phyloP scores from a whole-genome alignment of 441 rosid species.

The Euphorbia celastroides region DNA sequence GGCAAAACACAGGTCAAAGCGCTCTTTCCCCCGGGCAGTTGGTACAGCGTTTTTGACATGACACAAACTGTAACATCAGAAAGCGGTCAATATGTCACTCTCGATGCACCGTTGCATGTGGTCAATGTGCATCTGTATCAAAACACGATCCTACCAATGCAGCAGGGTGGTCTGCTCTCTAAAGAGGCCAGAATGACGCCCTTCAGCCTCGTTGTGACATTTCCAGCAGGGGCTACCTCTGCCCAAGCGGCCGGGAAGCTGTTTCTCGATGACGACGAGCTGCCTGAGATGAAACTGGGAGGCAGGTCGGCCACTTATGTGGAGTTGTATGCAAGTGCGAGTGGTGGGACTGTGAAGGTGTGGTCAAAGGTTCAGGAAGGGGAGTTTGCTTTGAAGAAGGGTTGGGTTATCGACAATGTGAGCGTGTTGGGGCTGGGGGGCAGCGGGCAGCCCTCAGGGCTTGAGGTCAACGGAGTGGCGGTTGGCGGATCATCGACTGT shows the following conservation, averaged over 20 bases:
- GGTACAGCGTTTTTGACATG: constrained; percentile 86
- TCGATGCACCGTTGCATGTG: constrained; percentile 69
- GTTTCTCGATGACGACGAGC: constrained; percentile 80
- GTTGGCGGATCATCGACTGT: constrained; percentile 21
- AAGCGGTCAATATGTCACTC: constrained; percentile 47
- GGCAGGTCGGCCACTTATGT: constrained; percentile 56
- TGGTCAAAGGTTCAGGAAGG: constrained; percentile 85
- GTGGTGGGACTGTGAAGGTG: constrained; percentile 54
- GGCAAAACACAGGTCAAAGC: constrained; percentile 70
- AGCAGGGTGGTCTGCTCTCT: constrained; percentile 79
- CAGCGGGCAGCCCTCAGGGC: constrained; percentile 30
- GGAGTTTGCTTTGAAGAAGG: constrained; percentile 64
- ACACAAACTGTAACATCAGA: constrained; percentile 45
- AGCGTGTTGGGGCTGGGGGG: constrained; percentile 63
- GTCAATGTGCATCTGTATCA: constrained; percentile 87
- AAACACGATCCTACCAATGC: constrained; percentile 81
- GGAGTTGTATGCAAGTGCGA: constrained; percentile 53
- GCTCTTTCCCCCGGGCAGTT: constrained; percentile 83
- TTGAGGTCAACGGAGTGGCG: constrained; percentile 43
- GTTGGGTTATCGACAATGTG: constrained; percentile 64
- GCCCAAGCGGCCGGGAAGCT: constrained; percentile 69
- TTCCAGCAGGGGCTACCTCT: constrained; percentile 57
- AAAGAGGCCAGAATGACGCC: constrained; percentile 84
- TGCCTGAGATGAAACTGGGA: constrained; percentile 82
- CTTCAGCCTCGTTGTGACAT: constrained; percentile 59